Evolutionary conservation across 495 filamentous ascomycete genomes (phyloP).

Genomic region (Hapsidospora chrysogenum): DNA sequence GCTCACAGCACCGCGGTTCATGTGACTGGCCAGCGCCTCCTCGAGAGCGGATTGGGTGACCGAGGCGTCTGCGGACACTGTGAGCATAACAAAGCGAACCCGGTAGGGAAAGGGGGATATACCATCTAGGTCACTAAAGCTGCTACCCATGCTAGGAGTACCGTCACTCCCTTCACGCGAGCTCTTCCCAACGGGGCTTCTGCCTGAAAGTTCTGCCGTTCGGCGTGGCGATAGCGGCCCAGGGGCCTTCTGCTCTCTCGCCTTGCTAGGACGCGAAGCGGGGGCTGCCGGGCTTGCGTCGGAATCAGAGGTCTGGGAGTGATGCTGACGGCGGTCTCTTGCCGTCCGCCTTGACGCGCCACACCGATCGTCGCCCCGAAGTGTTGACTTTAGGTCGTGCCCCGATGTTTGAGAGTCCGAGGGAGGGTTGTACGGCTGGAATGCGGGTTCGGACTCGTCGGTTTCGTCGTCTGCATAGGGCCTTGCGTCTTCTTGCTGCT

Average conservation of each 20-base stretch:
- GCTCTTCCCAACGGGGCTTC: conserved; percentile 30
- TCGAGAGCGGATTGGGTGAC: conserved; percentile 90
- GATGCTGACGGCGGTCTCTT: conserved; percentile 12
- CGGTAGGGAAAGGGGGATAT: conserved; percentile 11
- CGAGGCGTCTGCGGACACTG: conserved; percentile 49
- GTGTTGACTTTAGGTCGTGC: conserved; percentile 45
- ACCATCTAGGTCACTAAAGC: conserved; percentile 95
- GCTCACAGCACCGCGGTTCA: conserved; percentile 59
- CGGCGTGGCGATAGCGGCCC: conserved; percentile 33
- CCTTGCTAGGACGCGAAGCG: conserved; percentile 7
- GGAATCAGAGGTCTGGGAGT: conserved; percentile 39
- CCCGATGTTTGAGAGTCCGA: background rate
- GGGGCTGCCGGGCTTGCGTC: conserved; percentile 40
- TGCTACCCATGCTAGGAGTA: conserved; percentile 92
- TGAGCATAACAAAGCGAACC: conserved; percentile 1
- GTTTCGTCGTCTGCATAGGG: conserved; percentile 26
- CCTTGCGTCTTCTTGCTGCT: conserved; percentile 17
- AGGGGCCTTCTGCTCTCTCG: conserved; percentile 3
- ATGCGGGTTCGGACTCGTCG: conserved; percentile 48
- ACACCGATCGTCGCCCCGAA: conserved; percentile 32
- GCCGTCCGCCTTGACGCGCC: background rate
- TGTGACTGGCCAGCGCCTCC: conserved; percentile 81
- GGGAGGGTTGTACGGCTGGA: conserved; percentile 43
- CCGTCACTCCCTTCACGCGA: conserved; percentile 61
- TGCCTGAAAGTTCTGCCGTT: conserved; percentile 36